Evolutionary conservation across 202 grass and related monocot genomes (phyloP).

Genomic region (Sporobolus alterniflorus): DNA sequence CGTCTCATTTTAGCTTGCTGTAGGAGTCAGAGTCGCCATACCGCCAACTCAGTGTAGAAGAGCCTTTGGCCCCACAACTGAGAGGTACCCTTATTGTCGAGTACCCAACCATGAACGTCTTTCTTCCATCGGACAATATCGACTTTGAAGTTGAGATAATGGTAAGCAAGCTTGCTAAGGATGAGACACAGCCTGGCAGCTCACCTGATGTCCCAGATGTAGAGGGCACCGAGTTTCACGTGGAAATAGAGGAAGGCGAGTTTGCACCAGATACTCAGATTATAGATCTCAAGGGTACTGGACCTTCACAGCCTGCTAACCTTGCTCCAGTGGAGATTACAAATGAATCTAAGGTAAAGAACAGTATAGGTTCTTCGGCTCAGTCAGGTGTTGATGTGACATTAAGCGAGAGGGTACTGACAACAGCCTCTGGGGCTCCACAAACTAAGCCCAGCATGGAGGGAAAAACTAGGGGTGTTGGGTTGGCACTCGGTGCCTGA

Average conservation of each 20-base stretch:
- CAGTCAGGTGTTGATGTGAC: neutral
- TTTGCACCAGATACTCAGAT: slow-evolving; percentile 58
- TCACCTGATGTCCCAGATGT: slow-evolving; percentile 9
- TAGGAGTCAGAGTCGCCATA: slow-evolving; percentile 62
- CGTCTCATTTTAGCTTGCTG: slow-evolving; percentile 18
- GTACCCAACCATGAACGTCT: slow-evolving; percentile 81
- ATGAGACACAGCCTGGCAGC: slow-evolving; percentile 22
- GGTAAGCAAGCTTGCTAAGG: slow-evolving; percentile 26
- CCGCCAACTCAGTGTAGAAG: slow-evolving; percentile 60
- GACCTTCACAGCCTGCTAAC: slow-evolving; percentile 20
- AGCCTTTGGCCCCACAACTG: slow-evolving; percentile 64
- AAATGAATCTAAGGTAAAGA: slow-evolving; percentile 4
- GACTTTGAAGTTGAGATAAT: slow-evolving; percentile 71
- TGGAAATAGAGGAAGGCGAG: slow-evolving; percentile 95
- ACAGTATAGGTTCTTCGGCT: neutral
- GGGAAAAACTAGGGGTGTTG: slow-evolving; percentile 7
- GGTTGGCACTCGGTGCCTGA: too few species aligned
- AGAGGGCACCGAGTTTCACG: slow-evolving; percentile 66
- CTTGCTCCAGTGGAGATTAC: neutral
- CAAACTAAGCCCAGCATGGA: slow-evolving; percentile 14
- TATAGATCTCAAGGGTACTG: slow-evolving; percentile 62
- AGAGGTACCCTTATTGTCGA: slow-evolving; percentile 64
- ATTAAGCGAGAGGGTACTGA: neutral
- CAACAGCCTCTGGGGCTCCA: neutral
- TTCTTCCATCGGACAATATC: slow-evolving; percentile 70